Base-by-base conservation (phyloP, 345 rosid genomes). In the Boechera retrofracta region DNA sequence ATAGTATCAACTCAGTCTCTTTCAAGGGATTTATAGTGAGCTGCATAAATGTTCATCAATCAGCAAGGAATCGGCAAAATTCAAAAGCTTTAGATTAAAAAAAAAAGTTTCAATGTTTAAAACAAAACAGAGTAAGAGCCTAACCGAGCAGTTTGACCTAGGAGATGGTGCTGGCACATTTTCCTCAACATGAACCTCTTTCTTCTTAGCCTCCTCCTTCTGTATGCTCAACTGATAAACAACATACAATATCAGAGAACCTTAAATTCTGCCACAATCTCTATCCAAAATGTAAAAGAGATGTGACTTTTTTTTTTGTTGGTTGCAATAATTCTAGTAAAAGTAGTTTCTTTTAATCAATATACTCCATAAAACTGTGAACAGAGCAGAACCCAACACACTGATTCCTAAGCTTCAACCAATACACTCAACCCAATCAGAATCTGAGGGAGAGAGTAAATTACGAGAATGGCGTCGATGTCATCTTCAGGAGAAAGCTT, bases 191-290 rank as follows among this genome's bases (percentile, higher is more conserved):
- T 82, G 95, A 12, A 94, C 93, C 67, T 94, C 97, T 86, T 90
- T 89, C 91, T 94, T 94, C 92, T 90, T 92, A 16, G 98, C 97
- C 72, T 94, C 97, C 67, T 90, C 95, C 60, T 89, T 92, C 67
- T 92, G 95, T 52, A 92, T 92, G 69, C 81, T 88, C 72, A 87
- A 74, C 98, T 94, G 87, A 9, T 38, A 60, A 69, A 36, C 35
- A 72, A 48, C 49, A 64, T n/a, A 69, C 39, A 54, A 53, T 5
- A 58, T 45, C 38, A 58, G 3, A 28, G 29, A 28, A 28, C 29
- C 3, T 28, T 28, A 2, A 28, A 28, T 28, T 28, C 29, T 21
- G 75, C 32, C 58, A 52, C 1, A 0, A 21, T 21, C 29, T 51
- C 13, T 21, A 24, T 53, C 57, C 57, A 28, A 28, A 28, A 28